These are phyloP conservation scores for Oryza brachyantha DNA, from an alignment of 176 grass and related monocot genomes.

Conservation along the genomic window DNA sequence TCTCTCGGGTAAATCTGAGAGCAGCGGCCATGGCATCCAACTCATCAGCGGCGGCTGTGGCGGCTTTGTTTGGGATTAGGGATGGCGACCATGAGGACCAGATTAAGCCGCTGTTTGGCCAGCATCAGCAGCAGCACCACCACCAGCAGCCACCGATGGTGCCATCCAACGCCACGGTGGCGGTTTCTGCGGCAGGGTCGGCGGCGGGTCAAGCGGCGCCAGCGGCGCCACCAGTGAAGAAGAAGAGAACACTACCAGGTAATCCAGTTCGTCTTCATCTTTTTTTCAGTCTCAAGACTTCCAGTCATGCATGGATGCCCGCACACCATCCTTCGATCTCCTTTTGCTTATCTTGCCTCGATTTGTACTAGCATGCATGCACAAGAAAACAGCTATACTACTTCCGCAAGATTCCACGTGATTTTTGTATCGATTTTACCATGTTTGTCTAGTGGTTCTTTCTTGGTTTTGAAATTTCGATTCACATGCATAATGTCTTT, in stretches of 20 bases:
- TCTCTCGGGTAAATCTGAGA: constrained; percentile 35
- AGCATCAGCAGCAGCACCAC: constrained; percentile 46
- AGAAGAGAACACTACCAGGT: constrained; percentile 94
- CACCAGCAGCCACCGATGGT: constrained; percentile 29
- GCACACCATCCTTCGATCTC: background rate
- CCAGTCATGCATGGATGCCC: constrained; percentile 17
- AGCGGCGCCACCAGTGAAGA: constrained; percentile 54
- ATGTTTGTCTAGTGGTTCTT: background rate
- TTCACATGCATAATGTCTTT: background rate
- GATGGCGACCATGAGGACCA: constrained; percentile 66
- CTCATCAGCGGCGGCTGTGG: constrained; percentile 60
- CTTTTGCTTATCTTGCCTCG: background rate
- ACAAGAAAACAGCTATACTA: background rate
- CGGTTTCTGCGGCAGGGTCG: constrained; percentile 16
- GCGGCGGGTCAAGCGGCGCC: background rate
- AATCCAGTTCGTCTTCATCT: constrained; percentile 29
- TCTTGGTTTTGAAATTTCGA: constrained; percentile 19
- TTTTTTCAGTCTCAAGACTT: background rate
- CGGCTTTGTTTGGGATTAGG: constrained; percentile 70
- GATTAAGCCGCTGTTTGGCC: constrained; percentile 52
- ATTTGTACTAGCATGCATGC: background rate
- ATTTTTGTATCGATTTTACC: constrained; percentile 22
- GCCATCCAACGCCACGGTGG: background rate
- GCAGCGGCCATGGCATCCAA: constrained; percentile 63
- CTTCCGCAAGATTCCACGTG: background rate